phyloP scores from a whole-genome alignment of 2,329 filamentous ascomycete genomes.

The Fusarium papillatum region DNA sequence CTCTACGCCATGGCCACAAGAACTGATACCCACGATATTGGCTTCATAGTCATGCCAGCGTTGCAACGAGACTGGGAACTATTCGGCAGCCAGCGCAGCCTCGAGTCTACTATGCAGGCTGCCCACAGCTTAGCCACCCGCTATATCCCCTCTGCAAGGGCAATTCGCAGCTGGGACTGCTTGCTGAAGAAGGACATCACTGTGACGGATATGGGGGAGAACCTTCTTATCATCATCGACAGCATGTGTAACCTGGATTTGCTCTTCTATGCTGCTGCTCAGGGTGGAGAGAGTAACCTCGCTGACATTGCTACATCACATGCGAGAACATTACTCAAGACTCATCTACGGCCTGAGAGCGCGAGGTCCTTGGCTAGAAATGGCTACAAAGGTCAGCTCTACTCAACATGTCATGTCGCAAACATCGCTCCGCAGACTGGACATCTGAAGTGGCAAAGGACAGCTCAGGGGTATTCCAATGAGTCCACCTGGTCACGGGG shows the following conservation, averaged over 20 bases:
- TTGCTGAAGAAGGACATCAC: conserved; percentile 46
- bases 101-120: conserved; percentile 56
- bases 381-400: conserved; percentile 31
- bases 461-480: conserved; percentile 34
- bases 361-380: conserved; percentile 3
- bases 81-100: conserved; percentile 36
- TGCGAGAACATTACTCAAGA: conserved; percentile 52
- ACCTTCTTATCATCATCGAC: conserved; percentile 55
- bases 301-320: conserved; percentile 40
- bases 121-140: conserved; percentile 59
- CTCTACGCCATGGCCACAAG: too few species aligned
- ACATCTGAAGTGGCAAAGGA: neutral
- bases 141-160: conserved; percentile 55
- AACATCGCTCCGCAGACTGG: conserved; percentile 50
- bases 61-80: conserved; percentile 62
- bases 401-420: conserved; percentile 54
- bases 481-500: conserved; percentile 63
- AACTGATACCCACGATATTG: conserved; percentile 44
- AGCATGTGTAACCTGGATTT: conserved; percentile 57
- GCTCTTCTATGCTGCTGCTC: conserved; percentile 49
- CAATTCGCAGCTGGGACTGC: conserved; percentile 64
- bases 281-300: too few species aligned
- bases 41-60: conserved; percentile 65
- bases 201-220: conserved; percentile 33
- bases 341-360: conserved; percentile 53